phyloP scores from a whole-genome alignment of 345 rosid genomes.

The Citrus australasica region DNA sequence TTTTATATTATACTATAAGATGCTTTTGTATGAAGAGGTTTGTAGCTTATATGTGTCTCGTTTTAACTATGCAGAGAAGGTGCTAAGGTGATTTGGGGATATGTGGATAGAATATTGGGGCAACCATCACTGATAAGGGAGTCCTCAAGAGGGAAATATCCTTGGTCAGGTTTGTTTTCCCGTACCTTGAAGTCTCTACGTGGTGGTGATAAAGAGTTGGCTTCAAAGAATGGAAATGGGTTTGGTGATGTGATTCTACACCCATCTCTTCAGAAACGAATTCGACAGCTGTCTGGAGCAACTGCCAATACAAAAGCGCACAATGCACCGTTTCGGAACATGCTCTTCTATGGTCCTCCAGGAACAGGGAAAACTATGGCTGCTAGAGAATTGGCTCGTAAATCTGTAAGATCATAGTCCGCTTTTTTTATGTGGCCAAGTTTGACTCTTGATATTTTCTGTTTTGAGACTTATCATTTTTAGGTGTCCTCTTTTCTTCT shows the following conservation, averaged over 20 bases:
- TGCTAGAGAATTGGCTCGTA: constrained; percentile 84
- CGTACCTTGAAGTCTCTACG: constrained; percentile 43
- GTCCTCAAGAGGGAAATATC: constrained; percentile 96
- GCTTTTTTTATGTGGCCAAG: not conserved
- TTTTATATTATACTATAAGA: not conserved
- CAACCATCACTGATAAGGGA: constrained; percentile 98
- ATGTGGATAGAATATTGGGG: constrained; percentile 93
- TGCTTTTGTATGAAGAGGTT: not conserved
- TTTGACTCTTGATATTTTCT: not conserved
- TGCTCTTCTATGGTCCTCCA: constrained; percentile 98
- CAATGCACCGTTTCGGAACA: constrained; percentile 90
- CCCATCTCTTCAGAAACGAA: constrained; percentile 83
- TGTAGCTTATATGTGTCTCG: constrained; percentile 3
- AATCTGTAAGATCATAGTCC: constrained; percentile 63
- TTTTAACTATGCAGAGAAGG: constrained; percentile 74
- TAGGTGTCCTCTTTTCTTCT: not conserved
- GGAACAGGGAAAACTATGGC: constrained; percentile 99
- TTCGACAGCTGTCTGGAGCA: constrained; percentile 76
- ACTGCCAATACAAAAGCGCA: constrained; percentile 97
- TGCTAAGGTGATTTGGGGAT: constrained; percentile 96
- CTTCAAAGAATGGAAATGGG: constrained; percentile 58
- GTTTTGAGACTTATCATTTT: not conserved
- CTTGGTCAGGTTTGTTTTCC: constrained; percentile 79
- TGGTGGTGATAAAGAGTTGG: constrained; percentile 37
- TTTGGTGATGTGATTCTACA: constrained; percentile 95